Evolutionary conservation across 1,139 yeast species (phyloP), one percentile per base, ranked within the genome.

Genomic region (Geotrichum citri-aurantii): DNA sequence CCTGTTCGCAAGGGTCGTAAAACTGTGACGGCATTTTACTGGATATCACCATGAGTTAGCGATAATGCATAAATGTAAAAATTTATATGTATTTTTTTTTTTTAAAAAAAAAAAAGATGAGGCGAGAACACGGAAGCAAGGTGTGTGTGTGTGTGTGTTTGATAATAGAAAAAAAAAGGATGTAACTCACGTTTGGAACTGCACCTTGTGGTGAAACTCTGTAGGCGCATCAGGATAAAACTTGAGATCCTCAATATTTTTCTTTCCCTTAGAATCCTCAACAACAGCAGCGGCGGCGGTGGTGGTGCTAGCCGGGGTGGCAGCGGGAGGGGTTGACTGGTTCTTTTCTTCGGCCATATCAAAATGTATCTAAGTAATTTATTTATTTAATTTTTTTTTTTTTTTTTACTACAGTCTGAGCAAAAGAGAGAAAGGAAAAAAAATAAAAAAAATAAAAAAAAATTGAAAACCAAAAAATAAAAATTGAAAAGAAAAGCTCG

Each of bases 1-100:
- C 86, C 69, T 90, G 92, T 59, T 86, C 88, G 72, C 99, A 93
- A 0, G 99, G 98, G 69, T 93, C 97, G 68, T 87, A 92, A 71
- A 80, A 93, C 71, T 86, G 84, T 6, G 96, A 85, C 1, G 96
- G 88, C 50, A 82, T 91, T 67, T 92, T 91, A 44, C 62, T 59
- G 42, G 12, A 23, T 17, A 17, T 24, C 23, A 48, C 23, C 6
- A 11, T 5, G 26, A 19, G 49, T 6, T 8, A 47, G 48, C 19
- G 10, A 47, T 17, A 14, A 19, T 7, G 27, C 12, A 47, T 19
- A 29, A 19, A 47, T 50, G 12, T 2, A 33, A n/a, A 21, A 12
- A 26, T 26, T 5, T 26, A 26, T 26, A n/a, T n/a, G n/a, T n/a
- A n/a, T n/a, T n/a, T n/a, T n/a, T n/a, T n/a, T n/a, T n/a, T n/a